Evolutionary conservation across 2,329 filamentous ascomycete genomes (phyloP), one percentile per base, ranked within the genome.

Genomic region (Trichophyton rubrum): DNA sequence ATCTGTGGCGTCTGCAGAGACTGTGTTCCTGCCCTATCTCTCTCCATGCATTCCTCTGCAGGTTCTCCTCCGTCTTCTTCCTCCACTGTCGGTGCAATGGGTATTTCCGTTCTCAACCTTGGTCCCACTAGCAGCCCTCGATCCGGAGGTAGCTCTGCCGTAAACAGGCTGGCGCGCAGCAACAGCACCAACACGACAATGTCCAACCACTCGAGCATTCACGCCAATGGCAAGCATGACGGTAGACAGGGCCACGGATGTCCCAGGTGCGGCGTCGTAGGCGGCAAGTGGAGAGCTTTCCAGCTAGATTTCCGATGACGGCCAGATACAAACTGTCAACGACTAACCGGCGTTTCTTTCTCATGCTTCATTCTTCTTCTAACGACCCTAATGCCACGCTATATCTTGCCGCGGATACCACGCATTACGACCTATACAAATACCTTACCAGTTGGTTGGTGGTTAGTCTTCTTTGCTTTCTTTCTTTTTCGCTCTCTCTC

Each of bases 1-100:
- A 95, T 97, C 64, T 95, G 90, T 71, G 92, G 91, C 15, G 82
- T 97, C 57, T 97, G 93, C 73, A 84, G 86, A 64, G 85, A 90
- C 62, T 97, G 92, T 68, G 22, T 53, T 90, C 96, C 61, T 69
- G 70, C 59, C 70, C 74, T 70, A 76, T 77, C 65, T 73, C 76
- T 58, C 69, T 53, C 49, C 22, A 53, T 53, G 49, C 49, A 53
- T 8, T 53, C 49, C 3, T 9, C 33, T 38, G 33, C 33, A 38
- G 9, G 33, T 13, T 20, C 49, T 2, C 27, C 49, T 3, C 20
- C 49, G 13, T 53, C 49, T 1, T 4, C 49, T 3, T 53, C 49
- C 49, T 53, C 49, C 49, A 53, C 74, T 0, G 67, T 71, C 15
- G 66, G 64, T 35, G 66, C 67, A 61, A 66, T 67, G 61, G 62